phyloP scores from a whole-genome alignment of 2,329 filamentous ascomycete genomes.

The Cytospora chrysosperma region DNA sequence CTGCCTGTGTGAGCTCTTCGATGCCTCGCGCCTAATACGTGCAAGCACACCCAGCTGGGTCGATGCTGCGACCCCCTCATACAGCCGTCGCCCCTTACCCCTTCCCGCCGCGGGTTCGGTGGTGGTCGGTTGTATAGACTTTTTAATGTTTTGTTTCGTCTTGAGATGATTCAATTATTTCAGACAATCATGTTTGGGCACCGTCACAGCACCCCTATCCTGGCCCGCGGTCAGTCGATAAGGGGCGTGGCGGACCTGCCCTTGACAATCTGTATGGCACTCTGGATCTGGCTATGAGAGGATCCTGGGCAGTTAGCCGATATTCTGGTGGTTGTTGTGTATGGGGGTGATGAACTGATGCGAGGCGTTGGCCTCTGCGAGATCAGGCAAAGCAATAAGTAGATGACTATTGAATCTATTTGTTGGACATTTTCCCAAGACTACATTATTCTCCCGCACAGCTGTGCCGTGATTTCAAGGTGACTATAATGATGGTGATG shows the following conservation, averaged over 20 bases:
- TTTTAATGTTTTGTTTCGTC: slow-evolving; percentile 34
- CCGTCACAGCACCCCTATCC: background rate
- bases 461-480: background rate
- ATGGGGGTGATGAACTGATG: slow-evolving; percentile 25
- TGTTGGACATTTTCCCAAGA: slow-evolving; percentile 30
- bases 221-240: slow-evolving; percentile 21
- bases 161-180: slow-evolving; percentile 29
- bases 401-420: slow-evolving; percentile 56
- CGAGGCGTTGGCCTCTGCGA: slow-evolving; percentile 23
- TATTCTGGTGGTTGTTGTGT: slow-evolving; percentile 22
- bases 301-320: slow-evolving; percentile 34
- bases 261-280: slow-evolving; percentile 16
- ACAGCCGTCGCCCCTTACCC: slow-evolving; percentile 28
- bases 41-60: slow-evolving; percentile 42
- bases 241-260: slow-evolving; percentile 13
- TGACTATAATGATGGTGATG: background rate
- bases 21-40: slow-evolving; percentile 30
- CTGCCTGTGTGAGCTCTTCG: slow-evolving; percentile 47
- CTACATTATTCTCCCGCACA: background rate
- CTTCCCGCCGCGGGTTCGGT: slow-evolving; percentile 12
- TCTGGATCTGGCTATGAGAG: slow-evolving; percentile 6
- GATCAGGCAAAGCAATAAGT: slow-evolving; percentile 36
- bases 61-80: slow-evolving; percentile 52
- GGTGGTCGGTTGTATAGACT: slow-evolving; percentile 29
- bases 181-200: slow-evolving; percentile 22